Evolutionary conservation across 768 basidiomycete species (phyloP).

Genomic region (Leccinum disarticulatum): DNA sequence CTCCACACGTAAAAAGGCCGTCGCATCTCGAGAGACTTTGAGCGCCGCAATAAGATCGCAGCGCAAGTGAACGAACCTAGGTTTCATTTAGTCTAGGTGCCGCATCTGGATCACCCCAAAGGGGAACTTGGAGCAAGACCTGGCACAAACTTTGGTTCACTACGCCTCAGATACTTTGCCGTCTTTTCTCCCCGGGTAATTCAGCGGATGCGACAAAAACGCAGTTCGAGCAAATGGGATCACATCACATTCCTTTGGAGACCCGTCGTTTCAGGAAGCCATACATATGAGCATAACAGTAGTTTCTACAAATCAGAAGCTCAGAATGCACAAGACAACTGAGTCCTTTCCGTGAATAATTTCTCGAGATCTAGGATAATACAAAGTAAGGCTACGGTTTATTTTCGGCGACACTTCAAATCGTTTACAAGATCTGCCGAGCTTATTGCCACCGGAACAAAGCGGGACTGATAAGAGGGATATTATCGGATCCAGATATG

Average conservation of each 20-base stretch:
- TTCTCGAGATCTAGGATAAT: neutral
- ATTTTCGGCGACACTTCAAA: neutral
- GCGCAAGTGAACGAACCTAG: neutral
- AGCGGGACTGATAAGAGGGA: constrained; percentile 2
- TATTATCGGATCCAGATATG: constrained; percentile 1
- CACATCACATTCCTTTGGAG: neutral
- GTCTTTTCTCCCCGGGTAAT: neutral
- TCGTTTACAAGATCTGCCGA: constrained; percentile 10
- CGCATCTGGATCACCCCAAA: neutral
- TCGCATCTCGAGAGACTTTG: neutral
- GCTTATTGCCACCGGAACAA: constrained; percentile 22
- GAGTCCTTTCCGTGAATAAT: neutral
- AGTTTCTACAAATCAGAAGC: neutral
- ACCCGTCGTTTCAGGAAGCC: neutral
- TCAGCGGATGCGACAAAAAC: neutral
- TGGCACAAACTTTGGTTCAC: neutral
- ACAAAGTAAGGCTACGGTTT: constrained; percentile 1
- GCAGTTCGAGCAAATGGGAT: constrained; percentile 3
- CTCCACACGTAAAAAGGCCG: neutral
- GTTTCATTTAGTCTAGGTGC: neutral
- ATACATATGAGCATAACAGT: neutral
- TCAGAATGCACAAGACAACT: neutral
- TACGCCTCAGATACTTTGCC: neutral
- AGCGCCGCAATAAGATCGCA: neutral
- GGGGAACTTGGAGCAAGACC: neutral